A percentile compares a stretch with the other conserved stretches of the same genome.
These are phyloP conservation scores for Dianthus caryophyllus DNA, from an alignment of 148 eudicot genomes.

Conservation along the genomic window DNA sequence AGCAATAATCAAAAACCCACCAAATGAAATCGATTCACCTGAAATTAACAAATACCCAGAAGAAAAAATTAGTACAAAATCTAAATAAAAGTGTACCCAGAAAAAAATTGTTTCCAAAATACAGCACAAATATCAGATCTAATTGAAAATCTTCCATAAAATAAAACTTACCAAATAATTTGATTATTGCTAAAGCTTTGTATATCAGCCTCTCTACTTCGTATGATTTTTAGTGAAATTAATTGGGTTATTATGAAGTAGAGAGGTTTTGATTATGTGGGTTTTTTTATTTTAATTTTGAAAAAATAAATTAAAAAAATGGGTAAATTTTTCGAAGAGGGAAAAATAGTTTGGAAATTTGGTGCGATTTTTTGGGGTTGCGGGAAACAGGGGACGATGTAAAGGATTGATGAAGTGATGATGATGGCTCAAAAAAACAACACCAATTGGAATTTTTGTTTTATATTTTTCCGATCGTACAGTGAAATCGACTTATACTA, in stretches of 20 bases:
- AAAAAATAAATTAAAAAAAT: neutral
- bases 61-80: neutral
- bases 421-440: neutral
- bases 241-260: neutral
- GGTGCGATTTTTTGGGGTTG: conserved; percentile 9
- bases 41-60: conserved; percentile 8
- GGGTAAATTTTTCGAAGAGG: neutral
- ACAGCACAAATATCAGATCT: neutral
- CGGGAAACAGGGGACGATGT: conserved; percentile 10
- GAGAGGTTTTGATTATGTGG: conserved; percentile 4
- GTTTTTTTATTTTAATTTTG: neutral
- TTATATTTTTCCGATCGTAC: too few species aligned
- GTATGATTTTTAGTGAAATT: too few species aligned
- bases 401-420: conserved; percentile 3
- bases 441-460: too few species aligned
- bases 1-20: neutral
- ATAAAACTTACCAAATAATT: neutral
- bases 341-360: neutral
- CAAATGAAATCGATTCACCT: conserved; percentile 7
- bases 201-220: conserved; percentile 2
- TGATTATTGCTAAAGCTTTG: neutral
- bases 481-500: too few species aligned
- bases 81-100: neutral
- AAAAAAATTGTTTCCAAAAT: neutral
- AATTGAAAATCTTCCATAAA: neutral